Evolutionary conservation across 2,329 filamentous ascomycete genomes (phyloP).

Genomic region (Didymella pomorum): DNA sequence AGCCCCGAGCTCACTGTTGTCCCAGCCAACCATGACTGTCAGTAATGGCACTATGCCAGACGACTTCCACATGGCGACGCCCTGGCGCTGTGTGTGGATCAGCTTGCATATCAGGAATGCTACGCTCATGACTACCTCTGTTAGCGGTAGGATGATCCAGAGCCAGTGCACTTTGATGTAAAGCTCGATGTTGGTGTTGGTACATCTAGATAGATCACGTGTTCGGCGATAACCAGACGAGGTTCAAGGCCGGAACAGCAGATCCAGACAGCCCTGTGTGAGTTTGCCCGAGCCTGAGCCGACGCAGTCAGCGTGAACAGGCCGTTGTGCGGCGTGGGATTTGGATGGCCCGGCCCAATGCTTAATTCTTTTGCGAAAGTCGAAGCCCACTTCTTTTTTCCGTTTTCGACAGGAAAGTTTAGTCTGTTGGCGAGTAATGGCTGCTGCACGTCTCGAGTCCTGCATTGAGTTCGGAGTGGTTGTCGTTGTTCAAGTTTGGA

Average conservation of each 20-base stretch:
- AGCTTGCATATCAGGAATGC: slow-evolving; percentile 2
- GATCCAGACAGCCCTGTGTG: not conserved
- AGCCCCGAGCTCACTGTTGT: not conserved
- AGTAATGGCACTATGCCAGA: slow-evolving; percentile 2
- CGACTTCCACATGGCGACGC: slow-evolving; percentile 1
- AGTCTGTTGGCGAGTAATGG: not conserved
- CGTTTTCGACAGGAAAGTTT: not conserved
- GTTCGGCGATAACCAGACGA: not conserved
- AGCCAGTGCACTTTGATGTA: slow-evolving; percentile 9
- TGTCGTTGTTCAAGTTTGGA: not conserved
- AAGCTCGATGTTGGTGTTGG: no score
- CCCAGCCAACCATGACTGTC: slow-evolving; percentile 8
- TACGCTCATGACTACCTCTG: slow-evolving; percentile 5
- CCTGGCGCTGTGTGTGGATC: slow-evolving; percentile 4
- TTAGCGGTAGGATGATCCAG: slow-evolving; percentile 8
- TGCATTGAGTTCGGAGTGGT: not conserved
- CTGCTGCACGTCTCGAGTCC: not conserved
- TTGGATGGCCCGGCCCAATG: not conserved
- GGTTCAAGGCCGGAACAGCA: not conserved
- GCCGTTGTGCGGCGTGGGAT: not conserved
- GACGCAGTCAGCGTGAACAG: not conserved
- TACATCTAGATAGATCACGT: not conserved
- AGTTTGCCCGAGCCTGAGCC: not conserved
- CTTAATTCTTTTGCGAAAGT: no score
- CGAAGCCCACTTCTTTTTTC: not conserved